Percentiles rank a stretch among this genome's conserved stretches.
Evolutionary conservation across 2,329 filamentous ascomycete species (phyloP).

Genomic region (Talaromyces albobiverticillius): DNA sequence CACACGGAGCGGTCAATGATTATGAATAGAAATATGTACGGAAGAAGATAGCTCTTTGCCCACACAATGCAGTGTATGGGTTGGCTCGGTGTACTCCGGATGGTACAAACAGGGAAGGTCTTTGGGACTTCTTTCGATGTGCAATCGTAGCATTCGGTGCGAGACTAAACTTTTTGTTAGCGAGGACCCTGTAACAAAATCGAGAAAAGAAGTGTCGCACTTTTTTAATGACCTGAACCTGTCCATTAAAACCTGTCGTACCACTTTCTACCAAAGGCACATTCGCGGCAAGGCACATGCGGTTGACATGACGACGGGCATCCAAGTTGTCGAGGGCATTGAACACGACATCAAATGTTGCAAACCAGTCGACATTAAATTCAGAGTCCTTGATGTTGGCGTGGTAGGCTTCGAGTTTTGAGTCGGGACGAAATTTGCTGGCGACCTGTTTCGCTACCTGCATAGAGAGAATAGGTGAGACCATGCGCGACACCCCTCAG

Average conservation of each 20-base stretch:
- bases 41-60: slow-evolving; percentile 94
- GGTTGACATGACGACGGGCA: slow-evolving; percentile 90
- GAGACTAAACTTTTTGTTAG: slow-evolving; percentile 18
- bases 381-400: slow-evolving; percentile 89
- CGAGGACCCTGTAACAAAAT: background rate
- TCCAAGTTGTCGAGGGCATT: slow-evolving; percentile 97
- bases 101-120: slow-evolving; percentile 93
- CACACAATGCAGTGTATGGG: slow-evolving; percentile 99
- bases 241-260: slow-evolving; percentile 95
- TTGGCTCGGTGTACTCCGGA: slow-evolving; percentile 91
- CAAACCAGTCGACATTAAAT: slow-evolving; percentile 88
- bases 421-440: slow-evolving; percentile 81
- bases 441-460: slow-evolving; percentile 92
- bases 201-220: slow-evolving; percentile 28
- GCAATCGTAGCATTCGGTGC: slow-evolving; percentile 96
- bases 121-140: slow-evolving; percentile 85
- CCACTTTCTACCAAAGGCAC: slow-evolving; percentile 93
- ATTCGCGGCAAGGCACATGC: slow-evolving; percentile 90
- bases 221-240: slow-evolving; percentile 95
- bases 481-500: background rate
- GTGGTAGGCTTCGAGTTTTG: slow-evolving; percentile 83
- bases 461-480: slow-evolving; percentile 10
- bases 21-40: slow-evolving; percentile 40
- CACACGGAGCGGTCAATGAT: background rate
- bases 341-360: slow-evolving; percentile 79